phyloP scores from a whole-genome alignment of 805 yeast genomes.

The Barnettozyma pratensis region DNA sequence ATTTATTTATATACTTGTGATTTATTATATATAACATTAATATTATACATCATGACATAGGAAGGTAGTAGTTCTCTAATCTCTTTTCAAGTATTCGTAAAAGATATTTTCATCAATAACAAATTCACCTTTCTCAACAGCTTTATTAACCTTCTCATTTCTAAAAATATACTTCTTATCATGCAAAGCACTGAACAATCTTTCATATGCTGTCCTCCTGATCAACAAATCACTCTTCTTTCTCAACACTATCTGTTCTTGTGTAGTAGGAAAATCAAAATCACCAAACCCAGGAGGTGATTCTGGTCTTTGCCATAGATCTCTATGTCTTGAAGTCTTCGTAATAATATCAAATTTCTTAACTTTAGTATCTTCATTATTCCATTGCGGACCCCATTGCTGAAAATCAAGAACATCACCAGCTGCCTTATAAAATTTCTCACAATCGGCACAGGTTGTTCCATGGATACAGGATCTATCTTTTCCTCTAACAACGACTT shows the following conservation, averaged over 20 bases:
- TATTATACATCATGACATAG: not conserved
- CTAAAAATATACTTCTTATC: slow-evolving; percentile 42
- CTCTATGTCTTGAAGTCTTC: slow-evolving; percentile 21
- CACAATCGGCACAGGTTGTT: slow-evolving; percentile 29
- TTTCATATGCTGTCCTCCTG: slow-evolving; percentile 34
- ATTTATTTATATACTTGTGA: too few relatives aligned
- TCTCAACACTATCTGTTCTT: slow-evolving; percentile 38
- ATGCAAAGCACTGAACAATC: slow-evolving; percentile 40
- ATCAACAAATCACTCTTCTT: slow-evolving; percentile 30
- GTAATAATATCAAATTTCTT: slow-evolving; percentile 16
- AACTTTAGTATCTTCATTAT: slow-evolving; percentile 5
- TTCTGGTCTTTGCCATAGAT: slow-evolving; percentile 30
- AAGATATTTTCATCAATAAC: slow-evolving; percentile 25
- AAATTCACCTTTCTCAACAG: slow-evolving; percentile 29
- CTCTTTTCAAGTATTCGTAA: slow-evolving; percentile 11
- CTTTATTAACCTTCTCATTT: slow-evolving; percentile 33
- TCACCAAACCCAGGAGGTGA: slow-evolving; percentile 59
- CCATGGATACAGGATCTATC: slow-evolving; percentile 31
- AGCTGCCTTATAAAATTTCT: slow-evolving; percentile 26
- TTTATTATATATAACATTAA: not conserved
- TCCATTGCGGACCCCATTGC: slow-evolving; percentile 27
- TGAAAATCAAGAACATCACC: slow-evolving; percentile 21
- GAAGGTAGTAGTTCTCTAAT: not conserved
- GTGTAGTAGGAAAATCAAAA: slow-evolving; percentile 56
- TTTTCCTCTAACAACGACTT: slow-evolving; percentile 30